Evolutionary conservation across 1,284 basidiomycete genomes (phyloP).

Genomic region (Moesziomyces aphidis): DNA sequence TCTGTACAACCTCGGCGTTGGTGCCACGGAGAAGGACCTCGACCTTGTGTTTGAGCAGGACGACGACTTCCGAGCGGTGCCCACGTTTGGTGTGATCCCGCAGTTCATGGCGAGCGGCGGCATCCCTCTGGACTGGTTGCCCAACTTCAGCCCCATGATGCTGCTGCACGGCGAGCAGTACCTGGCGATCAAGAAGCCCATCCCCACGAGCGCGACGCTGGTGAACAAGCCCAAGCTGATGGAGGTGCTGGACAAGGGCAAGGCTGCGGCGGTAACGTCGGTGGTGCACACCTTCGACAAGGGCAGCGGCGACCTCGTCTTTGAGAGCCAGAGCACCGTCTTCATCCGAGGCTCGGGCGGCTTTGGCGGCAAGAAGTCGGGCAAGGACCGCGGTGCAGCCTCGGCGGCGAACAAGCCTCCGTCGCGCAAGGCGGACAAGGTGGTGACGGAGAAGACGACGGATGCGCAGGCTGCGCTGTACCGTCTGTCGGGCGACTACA

Average conservation of each 20-base stretch:
- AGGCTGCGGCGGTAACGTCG: slow-evolving; percentile 57
- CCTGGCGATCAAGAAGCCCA: slow-evolving; percentile 84
- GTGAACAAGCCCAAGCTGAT: slow-evolving; percentile 77
- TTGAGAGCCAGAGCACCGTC: slow-evolving; percentile 91
- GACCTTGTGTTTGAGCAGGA: slow-evolving; percentile 91
- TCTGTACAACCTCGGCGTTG: slow-evolving; percentile 94
- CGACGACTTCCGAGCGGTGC: slow-evolving; percentile 85
- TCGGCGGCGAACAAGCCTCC: slow-evolving; percentile 86
- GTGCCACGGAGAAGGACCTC: slow-evolving; percentile 92
- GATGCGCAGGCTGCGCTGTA: slow-evolving; percentile 77
- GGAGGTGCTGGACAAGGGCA: slow-evolving; percentile 71
- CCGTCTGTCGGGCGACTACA: slow-evolving; percentile 72
- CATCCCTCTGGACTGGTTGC: slow-evolving; percentile 81
- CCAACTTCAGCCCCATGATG: slow-evolving; percentile 93
- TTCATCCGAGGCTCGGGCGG: slow-evolving; percentile 95
- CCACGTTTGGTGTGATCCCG: slow-evolving; percentile 96
- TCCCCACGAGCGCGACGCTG: slow-evolving; percentile 87
- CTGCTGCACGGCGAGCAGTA: slow-evolving; percentile 99
- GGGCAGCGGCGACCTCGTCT: slow-evolving; percentile 81
- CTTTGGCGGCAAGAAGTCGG: slow-evolving; percentile 90
- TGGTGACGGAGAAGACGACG: slow-evolving; percentile 62
- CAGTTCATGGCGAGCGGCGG: slow-evolving; percentile 74
- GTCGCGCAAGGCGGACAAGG: slow-evolving; percentile 62
- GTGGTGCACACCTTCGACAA: slow-evolving; percentile 51
- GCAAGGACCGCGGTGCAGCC: slow-evolving; percentile 88